phyloP scores from a whole-genome alignment of 176 grass and related monocot genomes.

The Oryza nivara region DNA sequence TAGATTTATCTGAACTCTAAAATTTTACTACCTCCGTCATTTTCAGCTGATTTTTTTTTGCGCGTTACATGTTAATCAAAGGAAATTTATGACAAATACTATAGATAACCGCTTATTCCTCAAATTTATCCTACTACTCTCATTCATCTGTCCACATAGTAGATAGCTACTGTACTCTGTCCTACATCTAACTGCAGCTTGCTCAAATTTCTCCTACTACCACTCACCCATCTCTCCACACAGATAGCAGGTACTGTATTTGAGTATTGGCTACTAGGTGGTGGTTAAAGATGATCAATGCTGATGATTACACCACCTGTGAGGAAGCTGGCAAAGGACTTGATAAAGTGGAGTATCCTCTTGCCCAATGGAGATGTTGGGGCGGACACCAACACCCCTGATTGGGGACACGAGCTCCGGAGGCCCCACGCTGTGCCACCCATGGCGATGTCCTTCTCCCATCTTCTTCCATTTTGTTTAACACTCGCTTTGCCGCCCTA shows the following conservation, averaged over 20 bases:
- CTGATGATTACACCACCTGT: constrained; percentile 46
- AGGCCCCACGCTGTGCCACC: neutral
- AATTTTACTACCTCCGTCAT: too few species aligned
- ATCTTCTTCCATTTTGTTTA: constrained; percentile 4
- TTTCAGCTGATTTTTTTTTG: neutral
- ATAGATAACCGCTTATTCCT: neutral
- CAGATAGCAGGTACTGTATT: neutral
- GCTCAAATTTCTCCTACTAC: neutral
- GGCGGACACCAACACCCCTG: constrained; percentile 28
- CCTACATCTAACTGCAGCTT: neutral
- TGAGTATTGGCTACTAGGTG: neutral
- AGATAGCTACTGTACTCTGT: neutral
- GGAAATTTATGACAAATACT: neutral
- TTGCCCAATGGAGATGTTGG: constrained; percentile 48
- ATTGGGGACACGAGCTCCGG: constrained; percentile 32
- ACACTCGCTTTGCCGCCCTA: constrained; percentile 13
- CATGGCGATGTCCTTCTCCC: neutral
- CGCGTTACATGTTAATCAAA: neutral
- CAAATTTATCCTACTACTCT: neutral
- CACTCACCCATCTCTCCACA: neutral
- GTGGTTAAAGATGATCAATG: constrained; percentile 31
- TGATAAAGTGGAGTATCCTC: constrained; percentile 35
- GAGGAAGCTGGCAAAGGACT: constrained; percentile 48
- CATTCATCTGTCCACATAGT: neutral
- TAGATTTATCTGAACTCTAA: too few species aligned